These are phyloP conservation scores for Xylaria scruposa DNA, from an alignment of 495 filamentous ascomycete genomes.

Conservation along the genomic window DNA sequence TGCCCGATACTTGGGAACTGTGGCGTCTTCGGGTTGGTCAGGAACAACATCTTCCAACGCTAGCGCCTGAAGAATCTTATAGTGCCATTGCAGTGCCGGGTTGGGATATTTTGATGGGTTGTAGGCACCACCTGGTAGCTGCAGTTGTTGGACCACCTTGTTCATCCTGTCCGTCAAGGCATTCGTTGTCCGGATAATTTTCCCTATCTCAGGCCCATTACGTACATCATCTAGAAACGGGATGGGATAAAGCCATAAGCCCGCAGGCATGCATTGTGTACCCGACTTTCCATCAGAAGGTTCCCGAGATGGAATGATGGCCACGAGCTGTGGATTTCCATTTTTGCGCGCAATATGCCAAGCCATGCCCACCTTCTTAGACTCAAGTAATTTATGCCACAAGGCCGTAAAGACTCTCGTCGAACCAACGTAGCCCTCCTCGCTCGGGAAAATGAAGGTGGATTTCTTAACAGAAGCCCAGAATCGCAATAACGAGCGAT, in stretches of 20 bases:
- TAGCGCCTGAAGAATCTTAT: conserved; percentile 89
- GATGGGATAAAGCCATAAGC: conserved; percentile 86
- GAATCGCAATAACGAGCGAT: conserved; percentile 71
- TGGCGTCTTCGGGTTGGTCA: conserved; percentile 79
- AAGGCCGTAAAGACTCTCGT: conserved; percentile 91
- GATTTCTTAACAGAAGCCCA: conserved; percentile 89
- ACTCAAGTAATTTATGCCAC: conserved; percentile 81
- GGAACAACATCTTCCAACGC: conserved; percentile 93
- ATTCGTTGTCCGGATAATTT: conserved; percentile 68
- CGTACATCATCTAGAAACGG: conserved; percentile 93
- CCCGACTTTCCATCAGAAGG: conserved; percentile 65
- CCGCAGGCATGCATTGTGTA: conserved; percentile 75
- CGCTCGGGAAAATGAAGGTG: conserved; percentile 92
- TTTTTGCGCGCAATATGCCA: conserved; percentile 90
- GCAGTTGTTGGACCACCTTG: conserved; percentile 79
- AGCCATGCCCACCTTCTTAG: conserved; percentile 79
- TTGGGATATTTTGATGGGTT: conserved; percentile 90
- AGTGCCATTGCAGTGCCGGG: conserved; percentile 96
- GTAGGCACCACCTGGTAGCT: conserved; percentile 85
- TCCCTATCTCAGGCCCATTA: conserved; percentile 61
- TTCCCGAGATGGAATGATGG: conserved; percentile 77
- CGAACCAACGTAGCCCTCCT: conserved; percentile 87
- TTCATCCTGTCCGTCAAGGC: conserved; percentile 81
- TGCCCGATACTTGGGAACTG: conserved; percentile 75
- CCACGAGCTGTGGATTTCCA: conserved; percentile 76